A percentile compares a stretch with the other conserved stretches of the same genome.
phyloP scores from a whole-genome alignment of 345 rosid species.

The Salix arbutifolia region DNA sequence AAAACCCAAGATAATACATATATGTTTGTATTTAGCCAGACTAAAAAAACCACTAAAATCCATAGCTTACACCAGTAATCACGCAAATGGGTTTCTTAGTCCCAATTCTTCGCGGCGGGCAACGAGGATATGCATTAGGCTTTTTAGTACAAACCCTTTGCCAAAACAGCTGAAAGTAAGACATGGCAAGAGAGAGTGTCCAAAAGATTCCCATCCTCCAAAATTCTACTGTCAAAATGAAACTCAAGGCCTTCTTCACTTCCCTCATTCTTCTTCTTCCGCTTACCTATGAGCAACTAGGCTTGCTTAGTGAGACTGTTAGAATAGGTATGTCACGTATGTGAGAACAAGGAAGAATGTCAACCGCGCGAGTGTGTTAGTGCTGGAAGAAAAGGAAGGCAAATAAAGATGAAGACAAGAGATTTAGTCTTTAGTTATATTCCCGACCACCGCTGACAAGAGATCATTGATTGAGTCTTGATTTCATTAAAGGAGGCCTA shows the following conservation, averaged over 20 bases:
- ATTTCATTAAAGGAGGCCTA: too few species aligned
- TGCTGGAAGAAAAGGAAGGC: too few species aligned
- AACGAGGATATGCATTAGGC: constrained; percentile 30
- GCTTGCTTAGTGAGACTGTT: too few species aligned
- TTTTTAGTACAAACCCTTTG: constrained; percentile 28
- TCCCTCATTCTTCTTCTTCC: neutral
- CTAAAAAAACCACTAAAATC: neutral
- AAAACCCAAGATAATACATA: neutral
- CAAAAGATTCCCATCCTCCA: constrained; percentile 80
- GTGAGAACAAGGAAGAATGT: too few species aligned
- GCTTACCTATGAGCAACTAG: too few species aligned
- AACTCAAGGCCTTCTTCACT: constrained; percentile 30
- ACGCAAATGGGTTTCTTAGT: constrained; percentile 53
- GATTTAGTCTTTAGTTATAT: too few species aligned
- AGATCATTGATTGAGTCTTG: too few species aligned
- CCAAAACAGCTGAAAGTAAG: constrained; percentile 49
- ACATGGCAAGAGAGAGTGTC: constrained; percentile 46
- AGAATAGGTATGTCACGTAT: too few species aligned
- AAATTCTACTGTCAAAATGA: constrained; percentile 44
- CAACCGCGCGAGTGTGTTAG: too few species aligned
- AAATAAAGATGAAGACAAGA: too few species aligned
- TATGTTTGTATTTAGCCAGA: neutral
- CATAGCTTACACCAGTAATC: constrained; percentile 64
- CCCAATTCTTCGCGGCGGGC: constrained; percentile 20
- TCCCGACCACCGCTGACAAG: too few species aligned